Percentiles rank a stretch among this genome's conserved stretches.
Conservation (phyloP, 2,329 filamentous ascomycete genomes). For the Triangularia setosa region DNA sequence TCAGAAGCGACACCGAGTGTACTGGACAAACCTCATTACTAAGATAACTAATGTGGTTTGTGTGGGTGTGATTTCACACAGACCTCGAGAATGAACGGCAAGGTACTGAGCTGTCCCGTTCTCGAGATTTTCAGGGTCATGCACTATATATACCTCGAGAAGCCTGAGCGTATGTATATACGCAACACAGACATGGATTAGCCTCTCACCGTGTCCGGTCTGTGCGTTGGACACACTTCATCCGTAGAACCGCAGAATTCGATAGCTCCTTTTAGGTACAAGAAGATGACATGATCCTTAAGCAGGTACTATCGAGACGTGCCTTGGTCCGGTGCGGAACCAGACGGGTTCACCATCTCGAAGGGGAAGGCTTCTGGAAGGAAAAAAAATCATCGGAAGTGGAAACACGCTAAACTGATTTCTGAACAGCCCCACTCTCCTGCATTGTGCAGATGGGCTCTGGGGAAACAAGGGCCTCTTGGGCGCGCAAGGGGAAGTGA, state of each 20-base stretch:
- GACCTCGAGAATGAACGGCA: neutral
- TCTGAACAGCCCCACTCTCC: slow-evolving; percentile 1
- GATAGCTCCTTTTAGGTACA: neutral
- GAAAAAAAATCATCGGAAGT: neutral
- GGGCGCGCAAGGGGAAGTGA: slow-evolving; percentile 4
- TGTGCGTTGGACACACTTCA: neutral
- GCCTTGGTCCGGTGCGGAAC: neutral
- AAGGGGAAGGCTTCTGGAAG: slow-evolving; percentile 17
- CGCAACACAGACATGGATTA: neutral
- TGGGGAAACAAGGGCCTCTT: slow-evolving; percentile 9
- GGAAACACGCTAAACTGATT: slow-evolving; percentile 3
- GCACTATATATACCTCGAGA: neutral
- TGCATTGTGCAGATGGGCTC: neutral
- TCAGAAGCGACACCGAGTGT: too few relatives aligned
- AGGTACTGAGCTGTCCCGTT: neutral
- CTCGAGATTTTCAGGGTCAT: neutral
- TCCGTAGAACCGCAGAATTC: neutral
- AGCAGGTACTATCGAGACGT: slow-evolving; percentile 1
- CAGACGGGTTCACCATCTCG: neutral
- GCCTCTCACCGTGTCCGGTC: neutral
- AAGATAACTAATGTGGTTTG: too few relatives aligned
- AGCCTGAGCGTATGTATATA: neutral
- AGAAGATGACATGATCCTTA: neutral
- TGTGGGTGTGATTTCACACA: neutral
- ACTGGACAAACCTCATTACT: too few relatives aligned